Conservation (phyloP, 257 asterid species). For the Solanum etuberosum region DNA sequence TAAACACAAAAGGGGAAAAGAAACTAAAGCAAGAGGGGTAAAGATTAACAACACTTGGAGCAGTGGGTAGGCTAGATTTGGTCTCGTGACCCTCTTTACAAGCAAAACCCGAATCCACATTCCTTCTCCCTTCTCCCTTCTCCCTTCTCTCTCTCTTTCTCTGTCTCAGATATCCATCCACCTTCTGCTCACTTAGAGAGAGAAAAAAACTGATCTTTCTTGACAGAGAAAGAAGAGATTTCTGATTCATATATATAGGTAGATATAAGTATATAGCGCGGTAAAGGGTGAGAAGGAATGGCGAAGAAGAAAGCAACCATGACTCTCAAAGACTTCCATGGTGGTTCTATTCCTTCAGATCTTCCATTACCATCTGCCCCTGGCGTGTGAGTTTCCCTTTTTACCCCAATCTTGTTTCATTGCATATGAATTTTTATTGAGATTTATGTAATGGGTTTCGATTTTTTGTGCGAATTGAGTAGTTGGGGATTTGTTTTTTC, state of each 20-base stretch:
- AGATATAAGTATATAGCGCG: constrained; percentile 1
- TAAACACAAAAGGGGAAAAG: neutral
- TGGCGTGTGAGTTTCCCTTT: constrained; percentile 56
- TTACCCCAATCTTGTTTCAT: neutral
- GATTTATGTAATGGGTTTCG: neutral
- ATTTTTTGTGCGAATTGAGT: neutral
- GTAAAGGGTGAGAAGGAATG: constrained; percentile 14
- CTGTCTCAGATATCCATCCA: neutral
- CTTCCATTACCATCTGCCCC: constrained; percentile 92
- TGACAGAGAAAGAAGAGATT: constrained; percentile 1
- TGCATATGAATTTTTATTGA: neutral
- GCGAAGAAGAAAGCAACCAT: constrained; percentile 92
- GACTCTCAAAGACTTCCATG: constrained; percentile 92
- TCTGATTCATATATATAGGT: neutral
- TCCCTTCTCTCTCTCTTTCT: neutral
- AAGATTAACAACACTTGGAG: neutral
- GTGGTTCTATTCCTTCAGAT: constrained; percentile 97
- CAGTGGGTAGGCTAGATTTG: neutral
- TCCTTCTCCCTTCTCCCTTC: neutral
- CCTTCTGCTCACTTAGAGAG: neutral
- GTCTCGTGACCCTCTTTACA: neutral
- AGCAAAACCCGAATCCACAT: neutral
- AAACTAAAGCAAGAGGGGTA: too few relatives aligned
- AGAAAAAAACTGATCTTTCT: neutral
- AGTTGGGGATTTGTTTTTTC: neutral